A percentile compares a stretch with the other conserved stretches of the same genome.
Evolutionary conservation across 495 filamentous ascomycete species (phyloP).

Genomic region (Rhypophila decipiens): DNA sequence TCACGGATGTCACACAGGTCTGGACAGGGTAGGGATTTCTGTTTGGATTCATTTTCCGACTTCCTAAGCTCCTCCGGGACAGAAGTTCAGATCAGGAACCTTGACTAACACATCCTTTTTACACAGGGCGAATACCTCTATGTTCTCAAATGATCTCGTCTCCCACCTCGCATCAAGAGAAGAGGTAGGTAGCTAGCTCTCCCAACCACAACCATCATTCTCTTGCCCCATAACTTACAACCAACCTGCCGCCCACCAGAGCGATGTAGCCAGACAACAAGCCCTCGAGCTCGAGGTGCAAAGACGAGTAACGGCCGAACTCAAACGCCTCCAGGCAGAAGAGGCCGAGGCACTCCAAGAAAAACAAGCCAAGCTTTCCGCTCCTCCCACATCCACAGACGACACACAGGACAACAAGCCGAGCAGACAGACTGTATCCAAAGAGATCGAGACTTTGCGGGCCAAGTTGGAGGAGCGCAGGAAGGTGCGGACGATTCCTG

Average conservation of each 20-base stretch:
- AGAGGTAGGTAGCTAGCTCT: constrained; percentile 76
- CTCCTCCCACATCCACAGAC: constrained; percentile 27
- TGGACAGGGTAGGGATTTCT: constrained; percentile 47
- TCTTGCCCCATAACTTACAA: neutral
- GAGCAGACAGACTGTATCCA: constrained; percentile 28
- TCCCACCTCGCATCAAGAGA: constrained; percentile 73
- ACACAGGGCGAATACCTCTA: too few species aligned
- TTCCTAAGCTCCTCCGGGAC: too few species aligned
- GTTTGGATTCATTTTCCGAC: too few species aligned
- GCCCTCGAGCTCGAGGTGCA: constrained; percentile 83
- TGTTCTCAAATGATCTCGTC: constrained; percentile 79
- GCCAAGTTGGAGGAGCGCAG: constrained; percentile 67
- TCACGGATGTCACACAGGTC: constrained; percentile 36
- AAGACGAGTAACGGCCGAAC: constrained; percentile 76
- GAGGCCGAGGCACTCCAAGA: constrained; percentile 53
- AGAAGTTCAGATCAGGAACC: too few species aligned
- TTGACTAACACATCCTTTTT: too few species aligned
- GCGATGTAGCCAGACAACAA: constrained; percentile 78
- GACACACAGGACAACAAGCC: constrained; percentile 3
- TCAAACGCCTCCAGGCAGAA: constrained; percentile 60
- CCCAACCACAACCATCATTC: too few species aligned
- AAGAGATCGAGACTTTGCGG: constrained; percentile 54
- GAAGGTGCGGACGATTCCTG: constrained; percentile 56
- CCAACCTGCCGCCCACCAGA: constrained; percentile 38
- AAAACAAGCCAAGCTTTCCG: constrained; percentile 55